These are phyloP conservation scores for Rusavskia elegans DNA, from an alignment of 495 filamentous ascomycete genomes.

Conservation along the genomic window DNA sequence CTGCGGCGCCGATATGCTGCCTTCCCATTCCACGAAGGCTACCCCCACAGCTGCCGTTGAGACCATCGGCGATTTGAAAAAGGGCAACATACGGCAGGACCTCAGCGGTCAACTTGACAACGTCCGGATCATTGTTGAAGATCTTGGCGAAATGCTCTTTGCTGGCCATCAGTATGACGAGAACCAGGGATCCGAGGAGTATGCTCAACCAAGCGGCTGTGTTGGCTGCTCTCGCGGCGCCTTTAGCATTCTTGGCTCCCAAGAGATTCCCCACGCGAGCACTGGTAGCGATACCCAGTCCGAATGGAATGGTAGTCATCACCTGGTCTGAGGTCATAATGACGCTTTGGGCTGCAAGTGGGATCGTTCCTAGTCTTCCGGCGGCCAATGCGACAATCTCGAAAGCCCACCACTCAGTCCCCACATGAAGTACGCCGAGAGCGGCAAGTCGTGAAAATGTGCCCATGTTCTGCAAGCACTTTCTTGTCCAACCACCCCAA, in stretches of 20 bases:
- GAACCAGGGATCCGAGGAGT: conserved; percentile 47
- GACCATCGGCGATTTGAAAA: conserved; percentile 88
- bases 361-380: conserved; percentile 65
- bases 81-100: conserved; percentile 80
- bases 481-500: conserved; percentile 68
- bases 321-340: conserved; percentile 93
- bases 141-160: conserved; percentile 66
- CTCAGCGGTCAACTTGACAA: conserved; percentile 62
- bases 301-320: conserved; percentile 86
- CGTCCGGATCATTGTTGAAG: conserved; percentile 65
- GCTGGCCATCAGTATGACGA: conserved; percentile 57
- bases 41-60: conserved; percentile 77
- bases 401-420: conserved; percentile 94
- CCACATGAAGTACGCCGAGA: conserved; percentile 74
- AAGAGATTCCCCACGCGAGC: conserved; percentile 71
- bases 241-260: conserved; percentile 49
- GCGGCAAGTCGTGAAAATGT: conserved; percentile 65
- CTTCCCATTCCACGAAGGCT: conserved; percentile 71
- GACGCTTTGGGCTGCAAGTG: conserved; percentile 75
- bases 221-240: conserved; percentile 61
- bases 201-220: conserved; percentile 62
- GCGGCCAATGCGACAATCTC: conserved; percentile 89
- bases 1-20: conserved; percentile 77
- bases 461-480: conserved; percentile 45
- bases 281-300: conserved; percentile 71